Base-by-base conservation (phyloP, 495 filamentous ascomycete species). In the Lentithecium fluviatile region DNA sequence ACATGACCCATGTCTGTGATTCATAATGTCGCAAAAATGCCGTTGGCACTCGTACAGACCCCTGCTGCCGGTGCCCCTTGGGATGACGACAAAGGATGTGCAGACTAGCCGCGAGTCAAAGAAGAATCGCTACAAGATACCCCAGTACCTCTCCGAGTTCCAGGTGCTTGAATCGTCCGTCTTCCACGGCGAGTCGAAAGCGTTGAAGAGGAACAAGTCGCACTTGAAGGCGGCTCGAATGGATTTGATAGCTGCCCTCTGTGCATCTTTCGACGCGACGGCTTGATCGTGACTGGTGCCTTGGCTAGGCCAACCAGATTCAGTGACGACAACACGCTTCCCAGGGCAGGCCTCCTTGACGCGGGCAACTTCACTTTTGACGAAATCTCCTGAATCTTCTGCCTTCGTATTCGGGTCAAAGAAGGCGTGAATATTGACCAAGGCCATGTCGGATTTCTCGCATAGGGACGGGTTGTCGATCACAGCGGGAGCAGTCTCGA, bases 351-450 rank as follows among this genome's bases (percentile, higher is more conserved):
- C 77, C 0, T 76, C 68, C 15, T 74, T 74, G 38, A 95, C 80
- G 25, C 76, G 76, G 19, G 74, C 71, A 19, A 78, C 77, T 63
- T 83, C 79, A 25, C 73, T 69, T 5, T 72, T 60, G 4, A 88
- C 80, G 66, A 88, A 95, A 2, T 72, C 56, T 12, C 90, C 91
- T 6, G 91, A 82, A 25, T 76, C 70, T 0, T 73, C 68, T 5
- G 91, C 76, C 6, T 59, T 67, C 26, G 82, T 78, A 10, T 78
- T 80, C 2, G 77, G 74, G 61, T 93, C 87, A 70, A 95, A 96
- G 78, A 91, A 96, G 12, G 90, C 81, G 68, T 96, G 91, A 59
- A 82, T 79, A 68, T 96, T 96, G 37, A 86, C 82, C 0, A 90
- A 87, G 65, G 85, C 89, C 73, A 87, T 90, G 64, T 95, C 91